These are phyloP conservation scores for Citrus maxima DNA, from an alignment of 345 rosid genomes.

Conservation along the genomic window DNA sequence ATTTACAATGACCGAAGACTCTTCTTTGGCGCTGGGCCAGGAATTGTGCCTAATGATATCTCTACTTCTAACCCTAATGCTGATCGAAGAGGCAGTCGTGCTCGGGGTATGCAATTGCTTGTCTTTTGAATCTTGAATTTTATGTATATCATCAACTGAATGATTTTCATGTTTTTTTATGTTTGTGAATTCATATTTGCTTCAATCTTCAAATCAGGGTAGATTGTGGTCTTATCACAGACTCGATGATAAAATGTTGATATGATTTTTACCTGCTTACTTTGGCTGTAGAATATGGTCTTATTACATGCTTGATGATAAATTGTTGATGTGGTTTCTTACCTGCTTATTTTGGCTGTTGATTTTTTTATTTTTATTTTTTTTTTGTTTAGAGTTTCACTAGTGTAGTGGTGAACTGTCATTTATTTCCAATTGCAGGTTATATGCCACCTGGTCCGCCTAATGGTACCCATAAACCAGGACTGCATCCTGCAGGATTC, in stretches of 20 bases:
- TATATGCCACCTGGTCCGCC: slow-evolving; percentile 75
- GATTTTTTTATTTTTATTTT: not conserved
- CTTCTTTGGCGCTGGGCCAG: slow-evolving; percentile 76
- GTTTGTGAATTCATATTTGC: not conserved
- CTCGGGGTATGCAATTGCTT: slow-evolving; percentile 53
- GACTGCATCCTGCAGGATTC: slow-evolving; percentile 82
- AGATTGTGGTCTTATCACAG: not conserved
- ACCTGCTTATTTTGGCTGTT: slow-evolving; percentile 2
- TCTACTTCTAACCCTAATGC: slow-evolving; percentile 54
- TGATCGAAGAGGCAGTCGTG: slow-evolving; percentile 86
- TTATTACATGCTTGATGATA: not conserved
- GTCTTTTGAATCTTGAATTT: not conserved
- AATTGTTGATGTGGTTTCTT: not conserved
- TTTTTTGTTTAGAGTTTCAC: not conserved
- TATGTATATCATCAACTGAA: not conserved
- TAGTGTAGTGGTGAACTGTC: not conserved
- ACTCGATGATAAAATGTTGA: not conserved
- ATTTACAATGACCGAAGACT: slow-evolving; percentile 89
- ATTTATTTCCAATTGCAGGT: slow-evolving; percentile 39
- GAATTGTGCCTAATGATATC: slow-evolving; percentile 69
- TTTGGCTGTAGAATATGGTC: not conserved
- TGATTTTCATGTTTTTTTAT: not conserved
- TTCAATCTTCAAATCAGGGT: not conserved
- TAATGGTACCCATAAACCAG: slow-evolving; percentile 89
- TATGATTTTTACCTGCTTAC: not conserved